phyloP scores from a whole-genome alignment of 306 rosid species.

The Canavalia gladiata region DNA sequence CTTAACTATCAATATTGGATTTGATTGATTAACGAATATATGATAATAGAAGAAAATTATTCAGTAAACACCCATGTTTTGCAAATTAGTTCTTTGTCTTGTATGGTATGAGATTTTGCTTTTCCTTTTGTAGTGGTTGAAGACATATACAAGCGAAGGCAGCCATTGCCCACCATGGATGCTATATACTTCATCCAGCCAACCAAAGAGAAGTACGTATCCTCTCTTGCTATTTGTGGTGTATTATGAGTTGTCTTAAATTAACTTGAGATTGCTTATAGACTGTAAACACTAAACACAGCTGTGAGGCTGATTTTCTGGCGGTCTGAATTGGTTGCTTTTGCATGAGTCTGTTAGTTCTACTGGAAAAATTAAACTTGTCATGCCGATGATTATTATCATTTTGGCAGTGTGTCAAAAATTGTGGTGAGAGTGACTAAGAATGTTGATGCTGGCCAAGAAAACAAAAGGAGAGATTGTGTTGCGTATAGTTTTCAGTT shows the following conservation, averaged over 20 bases:
- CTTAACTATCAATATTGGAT: conserved; percentile 20
- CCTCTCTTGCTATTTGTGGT: conserved; percentile 34
- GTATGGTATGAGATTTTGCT: conserved; percentile 38
- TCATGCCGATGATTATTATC: conserved; percentile 6
- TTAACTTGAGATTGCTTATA: conserved; percentile 40
- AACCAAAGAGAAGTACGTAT: conserved; percentile 78
- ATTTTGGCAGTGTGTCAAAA: conserved; percentile 8
- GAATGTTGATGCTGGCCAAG: conserved; percentile 2
- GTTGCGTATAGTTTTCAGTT: conserved; percentile 36
- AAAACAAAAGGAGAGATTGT: conserved; percentile 23
- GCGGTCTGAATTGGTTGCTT: conserved; percentile 39
- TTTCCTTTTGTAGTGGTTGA: conserved; percentile 86
- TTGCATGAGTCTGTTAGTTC: conserved; percentile 38
- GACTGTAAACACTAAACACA: neutral
- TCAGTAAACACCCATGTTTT: conserved; percentile 35
- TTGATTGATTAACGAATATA: neutral
- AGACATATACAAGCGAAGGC: conserved; percentile 93
- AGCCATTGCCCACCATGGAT: conserved; percentile 95
- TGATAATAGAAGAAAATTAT: conserved; percentile 26
- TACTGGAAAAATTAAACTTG: conserved; percentile 24
- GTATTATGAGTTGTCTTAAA: conserved; percentile 21
- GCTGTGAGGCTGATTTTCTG: conserved; percentile 23
- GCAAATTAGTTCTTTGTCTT: conserved; percentile 40
- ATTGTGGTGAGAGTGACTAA: neutral
- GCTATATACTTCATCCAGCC: conserved; percentile 99